These are phyloP conservation scores for Alternaria arborescens DNA, from an alignment of 2,329 filamentous ascomycete species.

Conservation along the genomic window DNA sequence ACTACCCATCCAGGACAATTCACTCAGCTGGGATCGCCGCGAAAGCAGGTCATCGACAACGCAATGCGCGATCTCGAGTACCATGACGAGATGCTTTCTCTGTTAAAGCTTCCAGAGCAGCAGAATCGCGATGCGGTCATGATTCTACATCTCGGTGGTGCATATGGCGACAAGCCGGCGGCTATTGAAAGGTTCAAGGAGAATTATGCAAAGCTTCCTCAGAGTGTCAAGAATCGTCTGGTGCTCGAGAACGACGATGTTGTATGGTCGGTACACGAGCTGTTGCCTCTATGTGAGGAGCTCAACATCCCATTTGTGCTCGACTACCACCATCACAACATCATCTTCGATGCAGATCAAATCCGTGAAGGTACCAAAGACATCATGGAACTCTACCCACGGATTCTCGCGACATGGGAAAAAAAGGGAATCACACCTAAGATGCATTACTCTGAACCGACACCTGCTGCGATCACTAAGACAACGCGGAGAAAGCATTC, in stretches of 20 bases:
- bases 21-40: slow-evolving; percentile 87
- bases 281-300: slow-evolving; percentile 89
- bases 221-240: slow-evolving; percentile 77
- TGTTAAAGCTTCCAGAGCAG: slow-evolving; percentile 80
- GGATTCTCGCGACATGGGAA: slow-evolving; percentile 84
- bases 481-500: slow-evolving; percentile 86
- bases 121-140: slow-evolving; percentile 87
- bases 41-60: slow-evolving; percentile 76
- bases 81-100: slow-evolving; percentile 82
- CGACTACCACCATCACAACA: slow-evolving; percentile 96
- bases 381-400: slow-evolving; percentile 76
- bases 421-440: slow-evolving; percentile 88
- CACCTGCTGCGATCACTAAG: slow-evolving; percentile 76
- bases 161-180: slow-evolving; percentile 84
- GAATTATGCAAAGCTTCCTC: slow-evolving; percentile 73
- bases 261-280: slow-evolving; percentile 88
- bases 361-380: slow-evolving; percentile 86
- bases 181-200: slow-evolving; percentile 80
- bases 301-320: slow-evolving; percentile 92
- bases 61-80: slow-evolving; percentile 85
- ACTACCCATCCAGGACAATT: slow-evolving; percentile 91
- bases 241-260: slow-evolving; percentile 97
- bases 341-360: slow-evolving; percentile 77
- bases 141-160: slow-evolving; percentile 92
- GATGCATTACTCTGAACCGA: slow-evolving; percentile 94